phyloP scores from a whole-genome alignment of 106 monocot species.

The Triglochin maritima region DNA sequence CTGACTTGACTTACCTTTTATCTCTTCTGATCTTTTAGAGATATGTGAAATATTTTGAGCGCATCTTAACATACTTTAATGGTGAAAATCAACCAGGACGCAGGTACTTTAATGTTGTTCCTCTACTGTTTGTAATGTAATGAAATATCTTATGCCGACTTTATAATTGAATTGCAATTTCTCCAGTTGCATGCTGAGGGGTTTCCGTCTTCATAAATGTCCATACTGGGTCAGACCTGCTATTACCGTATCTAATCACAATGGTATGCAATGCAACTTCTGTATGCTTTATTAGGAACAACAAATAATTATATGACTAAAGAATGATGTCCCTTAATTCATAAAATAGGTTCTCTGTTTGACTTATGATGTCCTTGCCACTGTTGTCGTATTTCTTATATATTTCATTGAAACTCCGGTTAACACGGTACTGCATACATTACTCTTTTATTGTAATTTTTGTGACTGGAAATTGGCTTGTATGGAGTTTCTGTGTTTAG shows the following conservation, averaged over 20 bases:
- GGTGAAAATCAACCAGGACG: conserved; percentile 84
- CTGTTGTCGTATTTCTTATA: too few species aligned
- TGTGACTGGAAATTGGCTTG: too few species aligned
- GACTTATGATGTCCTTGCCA: too few species aligned
- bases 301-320: too few species aligned
- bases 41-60: conserved; percentile 98
- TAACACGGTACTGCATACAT: too few species aligned
- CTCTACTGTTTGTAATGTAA: not conserved
- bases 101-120: conserved; percentile 34
- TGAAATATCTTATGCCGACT: not conserved
- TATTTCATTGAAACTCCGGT: too few species aligned
- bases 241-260: conserved; percentile 88
- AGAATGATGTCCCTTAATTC: too few species aligned
- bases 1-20: conserved; percentile 9
- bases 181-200: conserved; percentile 95
- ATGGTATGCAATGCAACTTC: conserved; percentile 37
- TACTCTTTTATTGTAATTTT: too few species aligned
- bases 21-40: conserved; percentile 42
- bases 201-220: conserved; percentile 94
- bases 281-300: too few species aligned
- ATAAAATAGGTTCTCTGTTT: too few species aligned
- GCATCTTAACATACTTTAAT: conserved; percentile 90
- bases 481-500: too few species aligned
- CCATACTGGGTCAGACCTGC: conserved; percentile 98
- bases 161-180: conserved; percentile 2